phyloP scores from a whole-genome alignment of 2,329 filamentous ascomycete genomes.

The Colletotrichum australisinense region DNA sequence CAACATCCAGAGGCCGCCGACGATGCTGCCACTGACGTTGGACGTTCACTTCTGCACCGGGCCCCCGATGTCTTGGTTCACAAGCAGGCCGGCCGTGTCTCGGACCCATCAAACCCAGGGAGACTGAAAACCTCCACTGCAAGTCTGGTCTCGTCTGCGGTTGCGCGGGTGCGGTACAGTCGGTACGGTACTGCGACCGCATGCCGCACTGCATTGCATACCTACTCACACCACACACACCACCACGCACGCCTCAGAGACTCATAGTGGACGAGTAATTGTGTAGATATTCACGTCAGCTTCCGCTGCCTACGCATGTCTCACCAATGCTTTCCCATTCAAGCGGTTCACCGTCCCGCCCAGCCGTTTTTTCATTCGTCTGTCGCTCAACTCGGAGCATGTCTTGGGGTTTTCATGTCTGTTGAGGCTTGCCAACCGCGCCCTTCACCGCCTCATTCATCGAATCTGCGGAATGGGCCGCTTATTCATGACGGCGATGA shows the following conservation, averaged over 20 bases:
- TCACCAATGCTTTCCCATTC: conserved; percentile 18
- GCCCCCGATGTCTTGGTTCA: conserved; percentile 7
- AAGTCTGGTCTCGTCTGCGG: neutral
- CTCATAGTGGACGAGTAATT: neutral
- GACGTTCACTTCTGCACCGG: conserved; percentile 19
- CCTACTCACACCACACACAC: no score
- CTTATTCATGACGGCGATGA: neutral
- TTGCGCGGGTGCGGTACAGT: no score
- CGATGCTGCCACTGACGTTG: conserved; percentile 17
- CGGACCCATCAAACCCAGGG: conserved; percentile 15
- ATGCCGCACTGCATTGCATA: neutral
- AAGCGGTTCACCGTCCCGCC: conserved; percentile 31
- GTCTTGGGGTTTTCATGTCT: neutral
- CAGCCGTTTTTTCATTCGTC: conserved; percentile 17
- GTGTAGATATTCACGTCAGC: neutral
- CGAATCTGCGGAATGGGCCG: neutral
- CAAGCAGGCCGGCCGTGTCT: conserved; percentile 7
- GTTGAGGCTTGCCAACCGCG: neutral
- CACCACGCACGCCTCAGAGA: neutral
- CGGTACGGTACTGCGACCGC: no score
- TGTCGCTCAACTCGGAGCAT: neutral
- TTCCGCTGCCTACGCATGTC: conserved; percentile 9
- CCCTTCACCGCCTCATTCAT: neutral
- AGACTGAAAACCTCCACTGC: neutral
- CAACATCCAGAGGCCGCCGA: neutral